phyloP scores from a whole-genome alignment of 805 yeast genomes.

The Tetrapisispora pingtungensis region DNA sequence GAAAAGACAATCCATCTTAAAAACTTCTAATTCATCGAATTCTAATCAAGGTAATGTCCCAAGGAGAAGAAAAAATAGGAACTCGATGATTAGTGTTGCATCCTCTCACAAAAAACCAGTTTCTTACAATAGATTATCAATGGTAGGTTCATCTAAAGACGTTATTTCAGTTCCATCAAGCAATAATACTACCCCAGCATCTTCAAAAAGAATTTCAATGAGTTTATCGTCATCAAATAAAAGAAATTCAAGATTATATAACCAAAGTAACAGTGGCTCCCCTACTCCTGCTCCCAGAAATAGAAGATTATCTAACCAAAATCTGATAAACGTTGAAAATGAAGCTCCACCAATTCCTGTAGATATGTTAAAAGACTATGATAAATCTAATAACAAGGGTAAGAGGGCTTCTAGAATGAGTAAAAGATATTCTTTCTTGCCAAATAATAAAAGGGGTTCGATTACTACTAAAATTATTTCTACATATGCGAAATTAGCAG shows the following conservation, averaged over 20 bases:
- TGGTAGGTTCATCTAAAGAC: constrained; percentile 12
- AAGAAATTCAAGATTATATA: constrained; percentile 13
- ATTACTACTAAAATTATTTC: constrained; percentile 61
- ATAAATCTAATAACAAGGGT: background rate
- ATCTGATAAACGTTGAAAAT: constrained; percentile 9
- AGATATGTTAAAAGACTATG: constrained; percentile 15
- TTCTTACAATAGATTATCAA: constrained; percentile 33
- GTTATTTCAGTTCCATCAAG: constrained; percentile 17
- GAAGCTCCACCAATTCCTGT: constrained; percentile 22
- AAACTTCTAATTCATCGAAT: constrained; percentile 2
- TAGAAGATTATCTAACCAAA: constrained; percentile 19
- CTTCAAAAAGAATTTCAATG: constrained; percentile 21
- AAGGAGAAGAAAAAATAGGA: constrained; percentile 33
- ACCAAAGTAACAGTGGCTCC: constrained; percentile 14
- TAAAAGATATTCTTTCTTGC: constrained; percentile 32
- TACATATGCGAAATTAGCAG: constrained; percentile 63
- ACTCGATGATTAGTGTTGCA: constrained; percentile 35
- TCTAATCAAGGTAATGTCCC: constrained; percentile 12
- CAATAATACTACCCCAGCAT: constrained; percentile 11
- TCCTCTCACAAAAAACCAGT: constrained; percentile 42
- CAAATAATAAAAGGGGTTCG: constrained; percentile 50
- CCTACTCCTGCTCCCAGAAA: constrained; percentile 26
- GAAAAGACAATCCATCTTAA: constrained; percentile 31
- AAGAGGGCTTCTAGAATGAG: constrained; percentile 22
- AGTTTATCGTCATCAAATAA: constrained; percentile 20